Percentiles rank a stretch among this genome's conserved stretches.
Conservation (phyloP, 139 green algal genomes). For the Astrephomene gubernaculifera region DNA sequence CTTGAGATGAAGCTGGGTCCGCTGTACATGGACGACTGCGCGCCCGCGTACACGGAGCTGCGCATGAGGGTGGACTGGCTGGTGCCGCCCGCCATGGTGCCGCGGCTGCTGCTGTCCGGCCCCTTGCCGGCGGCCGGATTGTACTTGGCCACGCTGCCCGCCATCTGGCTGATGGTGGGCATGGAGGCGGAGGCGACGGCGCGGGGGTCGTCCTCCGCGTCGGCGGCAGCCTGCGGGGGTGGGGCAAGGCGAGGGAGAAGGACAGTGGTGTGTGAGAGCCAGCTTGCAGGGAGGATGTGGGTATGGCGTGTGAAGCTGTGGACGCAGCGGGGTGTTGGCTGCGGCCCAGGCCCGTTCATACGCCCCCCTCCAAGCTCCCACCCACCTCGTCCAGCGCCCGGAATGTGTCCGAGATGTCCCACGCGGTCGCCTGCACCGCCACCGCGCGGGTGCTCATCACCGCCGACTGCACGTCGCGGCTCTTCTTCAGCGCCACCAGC, state of each 20-base stretch:
- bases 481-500: conserved; percentile 60
- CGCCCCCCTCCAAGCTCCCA: too few relatives aligned
- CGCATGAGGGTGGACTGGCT: conserved; percentile 15
- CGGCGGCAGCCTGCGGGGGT: conserved; percentile 23
- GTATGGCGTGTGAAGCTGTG: too few relatives aligned
- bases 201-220: conserved; percentile 29
- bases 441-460: background rate
- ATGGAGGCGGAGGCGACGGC: background rate
- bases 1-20: conserved; percentile 29
- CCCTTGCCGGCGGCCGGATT: background rate
- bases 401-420: conserved; percentile 69
- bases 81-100: background rate
- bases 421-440: conserved; percentile 58
- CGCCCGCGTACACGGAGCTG: background rate
- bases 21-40: background rate
- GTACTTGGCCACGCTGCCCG: conserved; percentile 42
- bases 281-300: too few relatives aligned
- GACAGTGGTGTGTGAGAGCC: too few relatives aligned
- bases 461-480: conserved; percentile 64
- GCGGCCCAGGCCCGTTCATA: too few relatives aligned
- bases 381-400: conserved; percentile 39
- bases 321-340: too few relatives aligned
- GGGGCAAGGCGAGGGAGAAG: too few relatives aligned
- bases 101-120: background rate
- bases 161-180: conserved; percentile 54